phyloP scores from a whole-genome alignment of 2,329 filamentous ascomycete species.

The Coniochaeta hoffmannii region DNA sequence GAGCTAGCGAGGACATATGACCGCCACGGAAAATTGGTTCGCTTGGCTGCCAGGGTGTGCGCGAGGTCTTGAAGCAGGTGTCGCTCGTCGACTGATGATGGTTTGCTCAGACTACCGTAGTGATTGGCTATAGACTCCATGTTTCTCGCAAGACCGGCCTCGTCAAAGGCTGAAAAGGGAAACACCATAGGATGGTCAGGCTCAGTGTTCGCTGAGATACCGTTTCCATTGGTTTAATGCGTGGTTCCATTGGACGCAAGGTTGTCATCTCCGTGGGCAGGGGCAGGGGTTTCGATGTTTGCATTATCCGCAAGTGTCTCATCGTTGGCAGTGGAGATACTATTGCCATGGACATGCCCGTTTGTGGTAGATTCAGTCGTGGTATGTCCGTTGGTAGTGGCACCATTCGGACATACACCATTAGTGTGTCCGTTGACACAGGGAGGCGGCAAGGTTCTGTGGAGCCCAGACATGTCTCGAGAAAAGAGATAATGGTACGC shows the following conservation, averaged over 20 bases:
- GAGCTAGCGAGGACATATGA: slow-evolving; percentile 3
- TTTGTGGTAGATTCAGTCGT: background rate
- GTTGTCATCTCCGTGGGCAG: background rate
- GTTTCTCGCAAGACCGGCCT: background rate
- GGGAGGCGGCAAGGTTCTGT: background rate
- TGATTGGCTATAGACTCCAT: background rate
- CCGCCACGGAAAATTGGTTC: background rate
- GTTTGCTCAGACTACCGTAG: background rate
- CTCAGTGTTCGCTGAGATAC: background rate
- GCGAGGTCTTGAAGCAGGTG: background rate
- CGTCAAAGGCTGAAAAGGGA: background rate
- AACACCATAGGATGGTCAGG: background rate
- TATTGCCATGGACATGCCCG: background rate
- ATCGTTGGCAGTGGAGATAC: too few species aligned
- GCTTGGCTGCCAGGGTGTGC: background rate
- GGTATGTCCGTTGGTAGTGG: background rate
- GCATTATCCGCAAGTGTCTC: too few species aligned
- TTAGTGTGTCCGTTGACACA: background rate
- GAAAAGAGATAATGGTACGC: slow-evolving; percentile 1
- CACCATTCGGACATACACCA: background rate
- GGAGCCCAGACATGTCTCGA: background rate
- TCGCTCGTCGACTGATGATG: background rate
- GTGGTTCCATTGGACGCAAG: background rate
- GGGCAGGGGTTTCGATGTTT: too few species aligned
- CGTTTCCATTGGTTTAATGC: background rate